These are phyloP conservation scores for Leptodermis oblonga DNA, from an alignment of 257 asterid genomes.

Conservation along the genomic window DNA sequence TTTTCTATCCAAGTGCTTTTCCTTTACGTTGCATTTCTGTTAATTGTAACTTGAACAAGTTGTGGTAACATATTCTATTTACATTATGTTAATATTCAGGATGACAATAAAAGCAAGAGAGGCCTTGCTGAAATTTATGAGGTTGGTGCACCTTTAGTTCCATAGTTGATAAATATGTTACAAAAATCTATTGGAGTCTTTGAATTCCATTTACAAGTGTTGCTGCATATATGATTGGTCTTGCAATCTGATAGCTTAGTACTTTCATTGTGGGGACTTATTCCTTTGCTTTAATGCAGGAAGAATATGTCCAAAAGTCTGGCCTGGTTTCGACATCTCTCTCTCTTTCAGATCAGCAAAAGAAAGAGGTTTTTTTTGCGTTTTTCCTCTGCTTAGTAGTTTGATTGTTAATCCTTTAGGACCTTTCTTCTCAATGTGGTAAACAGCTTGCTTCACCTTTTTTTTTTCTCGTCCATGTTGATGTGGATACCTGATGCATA, in stretches of 20 bases:
- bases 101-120: constrained; percentile 87
- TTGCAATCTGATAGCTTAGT: constrained; percentile 5
- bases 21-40: constrained; percentile 14
- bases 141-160: constrained; percentile 42
- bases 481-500: constrained; percentile 7
- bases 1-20: constrained; percentile 5
- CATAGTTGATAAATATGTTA: not conserved
- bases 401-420: not conserved
- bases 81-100: constrained; percentile 42
- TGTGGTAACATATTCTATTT: constrained; percentile 1
- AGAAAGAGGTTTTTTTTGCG: constrained; percentile 64
- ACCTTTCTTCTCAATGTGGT: not conserved
- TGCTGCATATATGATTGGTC: not conserved
- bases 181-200: not conserved
- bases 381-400: constrained; percentile 6
- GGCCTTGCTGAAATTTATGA: constrained; percentile 92
- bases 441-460: not conserved
- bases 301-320: constrained; percentile 86
- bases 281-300: constrained; percentile 43
- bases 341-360: constrained; percentile 84
- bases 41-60: constrained; percentile 12
- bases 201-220: not conserved
- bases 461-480: not conserved
- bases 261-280: constrained; percentile 9
- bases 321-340: constrained; percentile 74